Percentiles rank a stretch among this genome's conserved stretches.
Conservation (phyloP, 1,284 basidiomycete species). For the Tranzscheliella williamsii region DNA sequence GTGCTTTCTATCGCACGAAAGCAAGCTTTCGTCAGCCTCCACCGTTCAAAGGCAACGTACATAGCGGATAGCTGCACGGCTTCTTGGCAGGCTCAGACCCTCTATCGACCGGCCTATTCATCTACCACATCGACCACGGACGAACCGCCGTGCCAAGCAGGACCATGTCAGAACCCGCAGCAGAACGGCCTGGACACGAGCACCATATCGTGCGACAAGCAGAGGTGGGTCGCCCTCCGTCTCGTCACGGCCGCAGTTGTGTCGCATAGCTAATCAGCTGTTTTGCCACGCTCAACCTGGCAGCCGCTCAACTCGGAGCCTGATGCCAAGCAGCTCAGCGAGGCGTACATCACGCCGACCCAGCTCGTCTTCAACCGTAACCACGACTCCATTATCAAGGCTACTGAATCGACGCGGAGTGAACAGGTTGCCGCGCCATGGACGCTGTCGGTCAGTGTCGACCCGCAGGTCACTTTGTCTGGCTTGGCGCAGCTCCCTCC, state of each 20-base stretch:
- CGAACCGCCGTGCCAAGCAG: no score
- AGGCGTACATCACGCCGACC: conserved; percentile 31
- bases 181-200: conserved; percentile 2
- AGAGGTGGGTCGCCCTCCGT: conserved; percentile 2
- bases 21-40: no score
- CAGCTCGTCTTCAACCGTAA: conserved; percentile 42
- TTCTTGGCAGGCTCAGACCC: no score
- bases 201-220: conserved; percentile 16
- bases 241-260: no score
- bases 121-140: no score
- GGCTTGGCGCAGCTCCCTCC: background rate
- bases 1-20: no score
- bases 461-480: background rate
- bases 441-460: conserved; percentile 12
- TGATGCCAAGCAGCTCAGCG: conserved; percentile 4
- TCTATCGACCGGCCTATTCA: no score
- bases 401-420: background rate
- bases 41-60: no score
- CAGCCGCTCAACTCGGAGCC: conserved; percentile 46
- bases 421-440: conserved; percentile 2
- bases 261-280: no score
- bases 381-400: conserved; percentile 27
- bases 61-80: no score
- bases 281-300: no score
- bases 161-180: no score